Evolutionary conservation across 257 asterid species (phyloP).

Genomic region (Echium plantagineum): DNA sequence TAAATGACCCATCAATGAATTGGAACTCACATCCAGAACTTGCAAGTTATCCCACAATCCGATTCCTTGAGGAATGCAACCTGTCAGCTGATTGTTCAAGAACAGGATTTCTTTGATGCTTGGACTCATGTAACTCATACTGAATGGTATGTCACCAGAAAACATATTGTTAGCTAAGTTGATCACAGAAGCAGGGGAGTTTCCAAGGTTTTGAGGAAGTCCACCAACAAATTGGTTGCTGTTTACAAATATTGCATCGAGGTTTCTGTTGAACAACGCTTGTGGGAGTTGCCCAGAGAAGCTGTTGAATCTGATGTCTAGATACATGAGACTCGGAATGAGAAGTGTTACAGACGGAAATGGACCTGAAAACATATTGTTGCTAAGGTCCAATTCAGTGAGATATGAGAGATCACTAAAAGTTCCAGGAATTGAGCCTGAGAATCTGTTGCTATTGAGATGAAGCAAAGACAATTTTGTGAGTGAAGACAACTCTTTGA

Average conservation of each 20-base stretch:
- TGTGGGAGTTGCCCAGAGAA: conserved; percentile 63
- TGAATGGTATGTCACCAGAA: conserved; percentile 57
- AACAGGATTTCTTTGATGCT: conserved; percentile 54
- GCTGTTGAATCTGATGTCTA: conserved; percentile 68
- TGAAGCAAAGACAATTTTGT: conserved; percentile 53
- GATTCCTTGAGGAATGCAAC: conserved; percentile 75
- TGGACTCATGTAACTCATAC: conserved; percentile 40
- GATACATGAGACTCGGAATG: conserved; percentile 50
- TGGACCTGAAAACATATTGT: conserved; percentile 57
- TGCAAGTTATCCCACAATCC: conserved; percentile 76
- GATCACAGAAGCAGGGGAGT: conserved; percentile 79
- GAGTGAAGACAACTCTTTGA: conserved; percentile 39
- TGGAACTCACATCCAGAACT: conserved; percentile 66
- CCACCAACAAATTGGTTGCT: conserved; percentile 52
- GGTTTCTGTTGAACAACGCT: conserved; percentile 50
- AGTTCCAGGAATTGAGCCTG: conserved; percentile 44
- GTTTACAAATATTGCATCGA: conserved; percentile 76
- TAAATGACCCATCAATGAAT: conserved; percentile 60
- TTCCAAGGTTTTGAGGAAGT: conserved; percentile 58
- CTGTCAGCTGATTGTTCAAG: conserved; percentile 65
- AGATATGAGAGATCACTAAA: conserved; percentile 29
- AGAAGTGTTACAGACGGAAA: conserved; percentile 39
- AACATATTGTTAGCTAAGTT: conserved; percentile 66
- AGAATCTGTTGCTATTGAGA: conserved; percentile 63
- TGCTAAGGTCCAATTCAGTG: conserved; percentile 76